A percentile compares a stretch with the other conserved stretches of the same genome.
Evolutionary conservation across 805 yeast species (phyloP).

Genomic region (Ogataea chonburiensis): DNA sequence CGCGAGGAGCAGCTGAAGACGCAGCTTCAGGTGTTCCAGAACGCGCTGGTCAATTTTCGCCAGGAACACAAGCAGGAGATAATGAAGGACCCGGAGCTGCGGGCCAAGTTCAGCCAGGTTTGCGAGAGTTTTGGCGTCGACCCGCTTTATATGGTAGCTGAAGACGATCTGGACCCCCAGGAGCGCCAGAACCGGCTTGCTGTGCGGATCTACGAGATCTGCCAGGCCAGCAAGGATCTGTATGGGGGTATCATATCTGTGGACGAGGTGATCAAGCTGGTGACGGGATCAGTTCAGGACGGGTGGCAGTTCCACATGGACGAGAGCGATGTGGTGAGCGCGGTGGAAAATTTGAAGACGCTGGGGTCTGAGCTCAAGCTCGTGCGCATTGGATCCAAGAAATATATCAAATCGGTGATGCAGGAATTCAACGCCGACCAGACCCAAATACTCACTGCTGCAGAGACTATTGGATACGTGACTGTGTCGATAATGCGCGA

Average conservation of each 20-base stretch:
- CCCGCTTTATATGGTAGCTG: constrained; percentile 50
- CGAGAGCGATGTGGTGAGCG: constrained; percentile 53
- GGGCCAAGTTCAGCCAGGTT: constrained; percentile 71
- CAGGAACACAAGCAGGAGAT: constrained; percentile 69
- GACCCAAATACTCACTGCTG: constrained; percentile 65
- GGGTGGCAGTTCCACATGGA: constrained; percentile 33
- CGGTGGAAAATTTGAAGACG: constrained; percentile 50
- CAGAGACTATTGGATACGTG: constrained; percentile 76
- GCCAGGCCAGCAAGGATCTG: constrained; percentile 63
- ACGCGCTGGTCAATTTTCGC: constrained; percentile 74
- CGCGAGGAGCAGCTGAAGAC: constrained; percentile 63
- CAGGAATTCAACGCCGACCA: constrained; percentile 68
- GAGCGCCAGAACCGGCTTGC: constrained; percentile 69
- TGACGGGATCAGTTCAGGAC: constrained; percentile 24
- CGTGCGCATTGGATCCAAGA: constrained; percentile 53
- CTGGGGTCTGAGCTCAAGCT: constrained; percentile 74
- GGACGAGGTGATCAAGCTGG: constrained; percentile 44
- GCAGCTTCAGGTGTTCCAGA: constrained; percentile 75
- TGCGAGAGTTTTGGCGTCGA: constrained; percentile 83
- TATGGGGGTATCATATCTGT: constrained; percentile 83
- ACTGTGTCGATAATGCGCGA: constrained; percentile 61
- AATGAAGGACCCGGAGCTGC: constrained; percentile 57
- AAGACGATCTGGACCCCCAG: constrained; percentile 35
- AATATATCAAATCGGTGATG: constrained; percentile 63
- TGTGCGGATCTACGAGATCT: constrained; percentile 71